Evolutionary conservation across 768 basidiomycete genomes (phyloP).

Genomic region (Psilocybe subaeruginosa): DNA sequence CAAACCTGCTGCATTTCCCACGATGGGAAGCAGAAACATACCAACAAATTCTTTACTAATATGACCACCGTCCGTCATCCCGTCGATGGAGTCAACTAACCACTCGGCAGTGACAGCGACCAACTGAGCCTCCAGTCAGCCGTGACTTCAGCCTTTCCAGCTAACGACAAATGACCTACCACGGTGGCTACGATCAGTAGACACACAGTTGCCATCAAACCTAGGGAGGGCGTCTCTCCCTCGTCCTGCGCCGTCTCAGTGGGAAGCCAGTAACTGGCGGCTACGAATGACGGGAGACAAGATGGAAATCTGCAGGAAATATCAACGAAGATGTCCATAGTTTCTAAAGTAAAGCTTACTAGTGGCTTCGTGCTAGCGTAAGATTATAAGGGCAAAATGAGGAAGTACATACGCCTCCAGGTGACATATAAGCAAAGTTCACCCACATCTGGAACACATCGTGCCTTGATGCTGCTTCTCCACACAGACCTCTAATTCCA

Average conservation of each 20-base stretch:
- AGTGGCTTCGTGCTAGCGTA: no score
- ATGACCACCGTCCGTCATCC: constrained; percentile 55
- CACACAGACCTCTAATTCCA: no score
- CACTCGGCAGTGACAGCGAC: constrained; percentile 69
- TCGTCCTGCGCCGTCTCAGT: constrained; percentile 42
- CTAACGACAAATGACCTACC: constrained; percentile 44
- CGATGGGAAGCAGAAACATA: constrained; percentile 84
- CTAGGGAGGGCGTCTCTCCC: constrained; percentile 57
- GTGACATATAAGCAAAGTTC: no score
- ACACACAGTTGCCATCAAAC: constrained; percentile 50
- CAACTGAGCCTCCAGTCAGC: constrained; percentile 37
- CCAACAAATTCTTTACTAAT: constrained; percentile 87
- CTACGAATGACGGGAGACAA: no score
- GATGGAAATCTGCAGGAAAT: no score
- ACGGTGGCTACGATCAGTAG: constrained; percentile 65
- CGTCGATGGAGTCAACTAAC: constrained; percentile 83
- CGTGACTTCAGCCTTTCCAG: not conserved
- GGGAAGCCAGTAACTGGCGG: no score
- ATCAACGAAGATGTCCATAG: no score
- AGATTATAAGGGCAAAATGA: no score
- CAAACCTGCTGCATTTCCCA: constrained; percentile 84
- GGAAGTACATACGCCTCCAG: no score
- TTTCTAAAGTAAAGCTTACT: no score
- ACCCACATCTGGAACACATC: no score
- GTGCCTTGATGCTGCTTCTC: no score